phyloP scores from a whole-genome alignment of 768 basidiomycete species.

The Hygrophorus russula region DNA sequence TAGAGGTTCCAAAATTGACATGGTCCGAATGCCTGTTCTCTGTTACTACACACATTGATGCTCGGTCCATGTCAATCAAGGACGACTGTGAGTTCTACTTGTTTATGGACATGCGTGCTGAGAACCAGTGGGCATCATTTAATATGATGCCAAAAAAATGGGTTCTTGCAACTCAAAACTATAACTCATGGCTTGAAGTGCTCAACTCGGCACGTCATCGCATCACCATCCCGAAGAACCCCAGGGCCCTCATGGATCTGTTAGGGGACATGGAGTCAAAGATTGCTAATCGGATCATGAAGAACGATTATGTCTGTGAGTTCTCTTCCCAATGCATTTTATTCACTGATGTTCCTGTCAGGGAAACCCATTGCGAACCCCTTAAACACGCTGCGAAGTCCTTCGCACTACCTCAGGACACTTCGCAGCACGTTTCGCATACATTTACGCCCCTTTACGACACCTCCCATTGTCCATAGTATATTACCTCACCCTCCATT shows the following conservation, averaged over 20 bases:
- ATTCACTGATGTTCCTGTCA: neutral
- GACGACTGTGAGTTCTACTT: conserved; percentile 9
- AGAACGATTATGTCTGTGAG: conserved; percentile 9
- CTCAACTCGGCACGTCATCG: neutral
- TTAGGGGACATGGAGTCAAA: conserved; percentile 6
- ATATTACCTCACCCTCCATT: too few relatives aligned
- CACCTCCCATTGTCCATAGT: too few relatives aligned
- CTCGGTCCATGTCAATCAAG: conserved; percentile 1
- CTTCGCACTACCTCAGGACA: too few relatives aligned
- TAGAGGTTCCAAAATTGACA: neutral
- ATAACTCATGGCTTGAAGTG: conserved; percentile 7
- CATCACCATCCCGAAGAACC: conserved; percentile 3
- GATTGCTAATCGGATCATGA: conserved; percentile 4
- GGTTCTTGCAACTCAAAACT: conserved; percentile 7
- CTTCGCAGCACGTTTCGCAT: too few relatives aligned
- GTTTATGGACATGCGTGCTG: conserved; percentile 13
- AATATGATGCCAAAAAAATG: conserved; percentile 11
- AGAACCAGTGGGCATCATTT: conserved; percentile 11
- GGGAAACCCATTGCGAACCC: too few relatives aligned
- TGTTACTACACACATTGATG: neutral
- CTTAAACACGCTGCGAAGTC: too few relatives aligned
- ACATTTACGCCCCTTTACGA: too few relatives aligned
- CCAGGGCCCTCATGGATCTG: conserved; percentile 7
- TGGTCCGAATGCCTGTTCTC: conserved; percentile 3
- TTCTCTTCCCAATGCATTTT: neutral